phyloP scores from a whole-genome alignment of 495 filamentous ascomycete species.

The Neurospora sp. region DNA sequence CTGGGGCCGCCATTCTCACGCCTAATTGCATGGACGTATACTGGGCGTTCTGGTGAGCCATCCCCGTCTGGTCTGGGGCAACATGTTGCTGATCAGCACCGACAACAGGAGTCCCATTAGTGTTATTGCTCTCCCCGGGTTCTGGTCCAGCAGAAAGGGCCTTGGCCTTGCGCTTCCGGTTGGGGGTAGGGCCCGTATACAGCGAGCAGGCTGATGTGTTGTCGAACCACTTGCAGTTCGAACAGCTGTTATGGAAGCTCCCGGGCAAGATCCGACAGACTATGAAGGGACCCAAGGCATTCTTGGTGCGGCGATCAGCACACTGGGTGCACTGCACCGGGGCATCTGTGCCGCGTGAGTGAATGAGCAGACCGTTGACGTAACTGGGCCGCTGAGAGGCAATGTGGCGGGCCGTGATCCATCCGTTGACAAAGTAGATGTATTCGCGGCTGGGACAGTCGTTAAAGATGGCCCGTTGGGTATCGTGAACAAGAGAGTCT shows the following conservation, averaged over 20 bases:
- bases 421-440: constrained; percentile 25
- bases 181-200: constrained; percentile 25
- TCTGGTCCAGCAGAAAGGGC: background rate
- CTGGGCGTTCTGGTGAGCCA: background rate
- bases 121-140: background rate
- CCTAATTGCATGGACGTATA: background rate
- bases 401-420: constrained; percentile 26
- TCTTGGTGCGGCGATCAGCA: constrained; percentile 16
- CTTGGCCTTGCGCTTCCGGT: constrained; percentile 26
- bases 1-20: background rate
- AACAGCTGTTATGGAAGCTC: constrained; percentile 24
- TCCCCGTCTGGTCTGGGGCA: background rate
- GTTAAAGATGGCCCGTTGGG: constrained; percentile 19
- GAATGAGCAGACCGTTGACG: constrained; percentile 26
- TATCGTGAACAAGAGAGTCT: constrained; percentile 19
- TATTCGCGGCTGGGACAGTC: constrained; percentile 17
- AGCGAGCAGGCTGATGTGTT: constrained; percentile 23
- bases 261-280: constrained; percentile 18
- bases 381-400: constrained; percentile 27
- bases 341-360: constrained; percentile 22
- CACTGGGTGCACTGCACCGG: constrained; percentile 15
- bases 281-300: constrained; percentile 22
- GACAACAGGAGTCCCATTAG: background rate
- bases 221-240: constrained; percentile 32
- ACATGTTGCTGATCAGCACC: background rate